Base-by-base conservation (phyloP, 192 early-diverging fungal genomes). In the Backusella tarrabulga region DNA sequence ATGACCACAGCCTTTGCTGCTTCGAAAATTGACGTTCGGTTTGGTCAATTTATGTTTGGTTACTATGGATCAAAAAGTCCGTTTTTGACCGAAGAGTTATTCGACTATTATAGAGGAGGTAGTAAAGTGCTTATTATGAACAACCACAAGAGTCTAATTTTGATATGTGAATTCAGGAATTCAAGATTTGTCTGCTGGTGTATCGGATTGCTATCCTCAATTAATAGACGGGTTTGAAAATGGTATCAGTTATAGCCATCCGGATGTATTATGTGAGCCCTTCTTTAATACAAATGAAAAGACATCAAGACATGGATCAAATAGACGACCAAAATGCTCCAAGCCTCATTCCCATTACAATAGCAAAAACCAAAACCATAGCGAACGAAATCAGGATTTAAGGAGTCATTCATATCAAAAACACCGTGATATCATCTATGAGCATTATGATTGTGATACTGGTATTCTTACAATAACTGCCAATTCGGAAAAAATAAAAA, bases 91-190 rank as follows among this genome's bases (percentile, higher is more conserved):
- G 93, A 95, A 76, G 83, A 93, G 15, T 77, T 93, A 36, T 86
- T 91, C 54, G 79, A 86, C 23, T 96, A 97, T 66, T 87, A 90
- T 75, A 81, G 88, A 54, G 95, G 96, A 23, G 96, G 93, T 79
- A 80, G 36, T 29, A 63, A 35, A 15, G 4, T 4, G 34, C 11
- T 75, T 56, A 26, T 38, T 23, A 0, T 29, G 11, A 14, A 38
- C 34, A 19, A 42, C 3, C 1, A 44, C 26, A 14, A 35, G 3
- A 14, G 11, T n/a, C 50, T 87, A 36, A 79, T 70, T 50, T 75
- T 6, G 67, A 32, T n/a, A 15, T 36, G 67, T 2, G 36, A 72
- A 56, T 78, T 29, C 40, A 87, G 90, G 89, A 17, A 36, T 92
- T 2, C 80, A 92, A 21, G 89, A 91, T 41, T 89, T 93, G 89